These are phyloP conservation scores for Starmerella vitae DNA, from an alignment of 805 yeast genomes.

Conservation along the genomic window DNA sequence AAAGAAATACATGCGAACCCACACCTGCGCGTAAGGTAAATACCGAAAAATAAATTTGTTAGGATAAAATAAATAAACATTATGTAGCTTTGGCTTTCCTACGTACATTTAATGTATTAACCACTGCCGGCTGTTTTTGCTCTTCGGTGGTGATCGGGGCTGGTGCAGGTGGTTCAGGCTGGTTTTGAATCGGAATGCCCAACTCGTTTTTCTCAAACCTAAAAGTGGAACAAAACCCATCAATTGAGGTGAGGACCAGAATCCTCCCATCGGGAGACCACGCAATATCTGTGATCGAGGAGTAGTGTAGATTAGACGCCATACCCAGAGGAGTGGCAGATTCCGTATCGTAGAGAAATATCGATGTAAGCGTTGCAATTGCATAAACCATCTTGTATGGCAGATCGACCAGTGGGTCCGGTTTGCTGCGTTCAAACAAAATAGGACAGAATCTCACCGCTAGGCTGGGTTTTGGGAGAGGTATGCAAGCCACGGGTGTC, in stretches of 20 bases:
- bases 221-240: slow-evolving; percentile 76
- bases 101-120: slow-evolving; percentile 17
- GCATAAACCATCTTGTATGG: slow-evolving; percentile 81
- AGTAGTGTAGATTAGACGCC: slow-evolving; percentile 70
- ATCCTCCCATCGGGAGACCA: slow-evolving; percentile 72
- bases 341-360: slow-evolving; percentile 71
- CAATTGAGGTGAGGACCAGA: slow-evolving; percentile 69
- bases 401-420: slow-evolving; percentile 33
- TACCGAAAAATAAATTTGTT: no score
- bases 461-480: slow-evolving; percentile 66
- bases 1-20: no score
- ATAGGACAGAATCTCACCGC: slow-evolving; percentile 69
- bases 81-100: slow-evolving; percentile 7
- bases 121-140: slow-evolving; percentile 2
- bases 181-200: slow-evolving; percentile 32
- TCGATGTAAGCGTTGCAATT: slow-evolving; percentile 80
- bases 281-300: slow-evolving; percentile 71
- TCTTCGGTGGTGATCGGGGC: background rate
- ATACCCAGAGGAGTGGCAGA: slow-evolving; percentile 53
- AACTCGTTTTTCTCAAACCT: slow-evolving; percentile 40
- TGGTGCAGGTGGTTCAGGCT: background rate
- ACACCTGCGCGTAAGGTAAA: no score
- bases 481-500: slow-evolving; percentile 65
- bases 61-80: no score
- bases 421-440: slow-evolving; percentile 32